These are phyloP conservation scores for Cladosporium sp. DNA, from an alignment of 2,329 filamentous ascomycete species.

Conservation along the genomic window DNA sequence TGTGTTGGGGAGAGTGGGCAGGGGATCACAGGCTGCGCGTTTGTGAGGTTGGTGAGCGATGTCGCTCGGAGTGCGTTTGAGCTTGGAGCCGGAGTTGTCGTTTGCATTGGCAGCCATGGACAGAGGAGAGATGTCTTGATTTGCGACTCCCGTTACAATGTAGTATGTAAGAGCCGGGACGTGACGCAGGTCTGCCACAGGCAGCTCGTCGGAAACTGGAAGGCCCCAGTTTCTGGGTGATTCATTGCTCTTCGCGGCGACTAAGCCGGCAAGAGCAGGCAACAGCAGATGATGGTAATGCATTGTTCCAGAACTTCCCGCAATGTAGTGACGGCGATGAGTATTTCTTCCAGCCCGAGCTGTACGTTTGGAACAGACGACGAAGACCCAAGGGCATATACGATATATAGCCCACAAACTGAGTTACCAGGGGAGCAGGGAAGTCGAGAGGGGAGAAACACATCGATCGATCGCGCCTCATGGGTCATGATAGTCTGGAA, in stretches of 20 bases:
- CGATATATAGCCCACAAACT: not conserved
- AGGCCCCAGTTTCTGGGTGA: not conserved
- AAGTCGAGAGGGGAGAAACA: not conserved
- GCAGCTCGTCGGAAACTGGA: conserved; percentile 21
- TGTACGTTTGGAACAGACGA: not conserved
- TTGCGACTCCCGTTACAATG: not conserved
- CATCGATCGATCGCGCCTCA: not conserved
- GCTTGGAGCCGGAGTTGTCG: not conserved
- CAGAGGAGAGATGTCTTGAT: not conserved
- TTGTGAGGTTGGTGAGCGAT: not conserved
- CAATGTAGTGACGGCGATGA: accelerated
- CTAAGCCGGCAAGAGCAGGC: conserved; percentile 17
- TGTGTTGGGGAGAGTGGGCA: not conserved
- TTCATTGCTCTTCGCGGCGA: not conserved
- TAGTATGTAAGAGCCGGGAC: conserved; percentile 20
- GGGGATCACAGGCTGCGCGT: conserved; percentile 1
- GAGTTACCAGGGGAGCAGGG: not conserved
- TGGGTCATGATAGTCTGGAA: not conserved
- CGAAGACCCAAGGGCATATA: not conserved
- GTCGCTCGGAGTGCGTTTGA: not conserved
- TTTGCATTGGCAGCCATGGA: not conserved
- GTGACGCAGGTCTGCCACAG: conserved; percentile 20
- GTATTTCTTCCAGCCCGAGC: not conserved
- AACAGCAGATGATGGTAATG: not conserved
- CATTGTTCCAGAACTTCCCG: not conserved